phyloP scores from a whole-genome alignment of 1,284 basidiomycete genomes.

The Thecaphora frezii region DNA sequence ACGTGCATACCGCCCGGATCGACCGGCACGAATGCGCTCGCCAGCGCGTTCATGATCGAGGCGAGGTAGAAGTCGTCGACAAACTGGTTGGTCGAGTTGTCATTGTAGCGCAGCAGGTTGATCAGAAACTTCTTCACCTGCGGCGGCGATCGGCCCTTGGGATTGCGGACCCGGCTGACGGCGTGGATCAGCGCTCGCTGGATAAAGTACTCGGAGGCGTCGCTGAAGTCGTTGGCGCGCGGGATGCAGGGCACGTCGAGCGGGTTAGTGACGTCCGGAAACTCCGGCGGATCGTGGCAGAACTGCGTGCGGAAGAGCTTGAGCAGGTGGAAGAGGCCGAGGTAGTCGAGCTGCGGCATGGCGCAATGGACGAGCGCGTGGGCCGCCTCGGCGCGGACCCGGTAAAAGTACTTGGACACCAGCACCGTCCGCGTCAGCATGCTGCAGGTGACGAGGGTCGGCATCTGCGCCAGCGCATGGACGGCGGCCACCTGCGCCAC shows the following conservation, averaged over 20 bases:
- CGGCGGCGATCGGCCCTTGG: conserved; percentile 77
- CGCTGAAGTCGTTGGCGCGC: conserved; percentile 88
- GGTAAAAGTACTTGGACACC: conserved; percentile 93
- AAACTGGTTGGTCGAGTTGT: conserved; percentile 89
- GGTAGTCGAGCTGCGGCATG: conserved; percentile 74
- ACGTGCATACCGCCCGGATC: conserved; percentile 39
- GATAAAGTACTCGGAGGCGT: conserved; percentile 89
- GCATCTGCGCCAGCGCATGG: conserved; percentile 69
- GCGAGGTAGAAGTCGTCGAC: conserved; percentile 91
- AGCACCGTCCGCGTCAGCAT: conserved; percentile 87
- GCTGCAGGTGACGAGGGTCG: conserved; percentile 86
- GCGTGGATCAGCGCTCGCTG: conserved; percentile 82
- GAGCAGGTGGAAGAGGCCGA: conserved; percentile 92
- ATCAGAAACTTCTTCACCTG: conserved; percentile 88
- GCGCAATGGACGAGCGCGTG: conserved; percentile 84
- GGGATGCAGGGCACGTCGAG: conserved; percentile 74
- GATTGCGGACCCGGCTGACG: conserved; percentile 78
- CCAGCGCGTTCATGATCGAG: conserved; percentile 79
- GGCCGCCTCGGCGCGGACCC: conserved; percentile 94
- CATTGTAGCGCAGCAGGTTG: conserved; percentile 87
- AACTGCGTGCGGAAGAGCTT: conserved; percentile 87
- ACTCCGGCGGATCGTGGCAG: conserved; percentile 68
- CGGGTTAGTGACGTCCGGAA: conserved; percentile 24
- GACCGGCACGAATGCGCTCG: conserved; percentile 69
- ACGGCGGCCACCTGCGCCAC: conserved; percentile 67